Evolutionary conservation across 1,284 basidiomycete genomes (phyloP), one percentile per base, ranked within the genome.

Genomic region (Puccinia horiana): DNA sequence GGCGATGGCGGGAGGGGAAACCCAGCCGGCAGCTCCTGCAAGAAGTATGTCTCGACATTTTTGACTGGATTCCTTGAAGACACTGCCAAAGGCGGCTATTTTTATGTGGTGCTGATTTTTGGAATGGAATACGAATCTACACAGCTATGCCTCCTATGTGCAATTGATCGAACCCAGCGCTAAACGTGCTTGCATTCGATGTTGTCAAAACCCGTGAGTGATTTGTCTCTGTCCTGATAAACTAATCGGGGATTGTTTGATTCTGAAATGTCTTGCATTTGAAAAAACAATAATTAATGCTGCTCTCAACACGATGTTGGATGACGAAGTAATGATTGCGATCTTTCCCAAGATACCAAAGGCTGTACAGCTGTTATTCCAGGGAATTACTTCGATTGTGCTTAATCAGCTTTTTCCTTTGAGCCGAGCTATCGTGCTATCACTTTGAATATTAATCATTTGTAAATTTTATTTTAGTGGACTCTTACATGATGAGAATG

Each of bases 1-100:
- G 86, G 85, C 54, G 85, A 84, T 69, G 85, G 84, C 11, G 85
- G 85, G n/a, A 47, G 44, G 16, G 86, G 86, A 35, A 86, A 86
- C 84, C 86, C 86, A 6, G 70, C 56, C 5, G 82, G 83, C 23
- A 85, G 84, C 42, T 81, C 82, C 35, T 86, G 86, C 75, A 11
- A 61, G 6, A 52, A 37, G 78, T 81, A 40, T 40, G 78, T 73
- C 42, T 2, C 8, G 26, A 8, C 16, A 29, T 29, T 72, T 42
- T 18, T 67, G 26, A 69, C n/a, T 14, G n/a, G 37, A 14, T 69
- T 69, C 32, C 49, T 52, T 44, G 4, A 20, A 26, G 2, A 18
- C 23, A 8, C 4, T 75, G 20, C 23, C 40, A 44, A 63, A n/a
- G n/a, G 18, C 23, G 23, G 29, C 32, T 20, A 18, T 74, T 35